Conservation (phyloP, 2,329 filamentous ascomycete species). For the Clonostachys byssicola region DNA sequence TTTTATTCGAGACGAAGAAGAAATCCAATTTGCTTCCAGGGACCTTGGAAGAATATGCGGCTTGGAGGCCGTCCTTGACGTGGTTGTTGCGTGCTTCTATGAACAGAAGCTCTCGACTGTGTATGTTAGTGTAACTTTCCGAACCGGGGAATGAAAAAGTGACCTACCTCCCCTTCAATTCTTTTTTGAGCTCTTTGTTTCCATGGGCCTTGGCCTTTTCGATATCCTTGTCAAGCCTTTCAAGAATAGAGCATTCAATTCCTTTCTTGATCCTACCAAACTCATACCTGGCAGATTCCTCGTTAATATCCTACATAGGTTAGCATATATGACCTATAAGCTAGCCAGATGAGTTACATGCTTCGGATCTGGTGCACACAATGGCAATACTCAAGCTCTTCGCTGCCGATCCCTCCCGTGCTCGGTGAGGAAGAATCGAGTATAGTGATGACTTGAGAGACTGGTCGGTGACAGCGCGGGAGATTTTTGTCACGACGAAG, state of each 20-base stretch:
- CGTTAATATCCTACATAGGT: slow-evolving; percentile 18
- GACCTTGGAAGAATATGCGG: slow-evolving; percentile 14
- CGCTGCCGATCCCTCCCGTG: slow-evolving; percentile 11
- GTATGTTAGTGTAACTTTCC: neutral
- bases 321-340: too few relatives aligned
- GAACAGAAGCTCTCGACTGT: slow-evolving; percentile 15
- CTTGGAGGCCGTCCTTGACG: slow-evolving; percentile 16
- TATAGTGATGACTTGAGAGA: slow-evolving; percentile 23
- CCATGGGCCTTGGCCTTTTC: slow-evolving; percentile 10
- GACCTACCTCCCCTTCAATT: slow-evolving; percentile 3
- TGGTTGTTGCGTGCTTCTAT: slow-evolving; percentile 20
- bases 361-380: slow-evolving; percentile 24
- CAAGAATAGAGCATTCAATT: slow-evolving; percentile 10
- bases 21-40: slow-evolving; percentile 15
- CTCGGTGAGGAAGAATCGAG: slow-evolving; percentile 17
- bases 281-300: slow-evolving; percentile 12
- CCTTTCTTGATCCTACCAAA: slow-evolving; percentile 16
- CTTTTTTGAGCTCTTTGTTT: slow-evolving; percentile 16
- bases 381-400: slow-evolving; percentile 17
- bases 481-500: slow-evolving; percentile 25
- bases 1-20: slow-evolving; percentile 27
- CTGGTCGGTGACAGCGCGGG: slow-evolving; percentile 20
- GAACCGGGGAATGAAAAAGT: neutral
- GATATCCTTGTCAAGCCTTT: slow-evolving; percentile 17
- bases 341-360: slow-evolving; percentile 3